Base-by-base conservation (phyloP, 306 rosid genomes). In the Cicer cuneatum region DNA sequence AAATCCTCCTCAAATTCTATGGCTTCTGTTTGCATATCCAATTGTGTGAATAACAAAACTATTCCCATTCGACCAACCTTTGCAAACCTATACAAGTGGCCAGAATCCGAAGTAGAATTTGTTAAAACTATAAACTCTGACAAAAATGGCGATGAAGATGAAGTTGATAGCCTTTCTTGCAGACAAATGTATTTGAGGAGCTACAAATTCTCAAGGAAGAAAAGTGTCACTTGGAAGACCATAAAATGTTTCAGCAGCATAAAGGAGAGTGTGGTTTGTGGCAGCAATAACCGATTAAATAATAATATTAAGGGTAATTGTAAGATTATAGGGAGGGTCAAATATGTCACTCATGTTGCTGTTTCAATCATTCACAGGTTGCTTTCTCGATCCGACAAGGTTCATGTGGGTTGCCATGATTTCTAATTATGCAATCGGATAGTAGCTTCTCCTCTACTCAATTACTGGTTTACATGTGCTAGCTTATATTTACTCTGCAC, bases 201-300 rank as follows among this genome's bases (percentile, higher is more conserved):
- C 85, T 89, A 89, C 77, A 81, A 72, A 16, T 89, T 89, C 61
- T 89, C 89, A 8, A 85, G 75, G 82, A 81, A 87, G 86, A 79
- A 86, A 61, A 52, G 85, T 21, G 69, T 68, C 6, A 48, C 68
- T 3, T 81, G 71, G 57, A 88, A 86, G 73, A 69, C 81, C 1
- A 8, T 51, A 1, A 88, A 80, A 75, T 82, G 79, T 60, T 69
- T 84, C 41, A 66, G 69, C 7, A 78, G 48, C 39, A 2, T 82
- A 0, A 78, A 66, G 37, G 82, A 73, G 51, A 74, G 49, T 49
- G 57, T 69, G 19, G 38, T 56, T 54, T 24, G 64, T 38, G 60
- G 42, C 6, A 39, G 7, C 41, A 78, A 40, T 37, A 78, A 40
- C 24, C 52, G 8, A 64, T 9, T 77, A 5, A 58, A 47, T 5